phyloP scores from a whole-genome alignment of 208 protist species.

The Wallacemonas sp. region DNA sequence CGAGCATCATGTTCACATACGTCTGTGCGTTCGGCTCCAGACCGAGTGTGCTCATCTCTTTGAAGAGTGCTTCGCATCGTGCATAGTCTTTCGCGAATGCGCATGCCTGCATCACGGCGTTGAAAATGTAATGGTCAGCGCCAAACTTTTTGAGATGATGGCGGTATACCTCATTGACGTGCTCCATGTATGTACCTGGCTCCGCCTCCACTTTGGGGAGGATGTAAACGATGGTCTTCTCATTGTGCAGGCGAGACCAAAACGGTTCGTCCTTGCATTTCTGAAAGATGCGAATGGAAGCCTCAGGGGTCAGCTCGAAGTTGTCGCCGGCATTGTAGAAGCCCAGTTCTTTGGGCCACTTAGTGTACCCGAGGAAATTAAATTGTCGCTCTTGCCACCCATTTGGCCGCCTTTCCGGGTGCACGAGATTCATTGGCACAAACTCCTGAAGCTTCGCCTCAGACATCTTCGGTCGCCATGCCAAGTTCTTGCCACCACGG shows the following conservation, averaged over 20 bases:
- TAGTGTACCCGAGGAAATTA: slow-evolving; percentile 78
- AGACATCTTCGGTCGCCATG: slow-evolving; percentile 84
- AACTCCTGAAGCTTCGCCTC: slow-evolving; percentile 64
- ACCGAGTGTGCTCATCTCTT: slow-evolving; percentile 69
- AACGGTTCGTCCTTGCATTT: slow-evolving; percentile 69
- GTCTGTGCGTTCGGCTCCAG: slow-evolving; percentile 87
- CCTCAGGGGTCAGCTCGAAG: slow-evolving; percentile 88
- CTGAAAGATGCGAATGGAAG: slow-evolving; percentile 69
- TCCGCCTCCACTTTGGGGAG: slow-evolving; percentile 81
- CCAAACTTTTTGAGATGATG: slow-evolving; percentile 89
- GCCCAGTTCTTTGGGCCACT: slow-evolving; percentile 88
- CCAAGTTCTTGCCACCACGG: slow-evolving; percentile 88
- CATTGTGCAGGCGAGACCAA: slow-evolving; percentile 82
- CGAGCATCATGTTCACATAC: slow-evolving; percentile 93
- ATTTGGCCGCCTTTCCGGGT: slow-evolving; percentile 83
- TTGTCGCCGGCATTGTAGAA: slow-evolving; percentile 93
- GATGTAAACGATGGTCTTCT: slow-evolving; percentile 77
- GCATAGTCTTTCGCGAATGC: slow-evolving; percentile 80
- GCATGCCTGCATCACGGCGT: slow-evolving; percentile 88
- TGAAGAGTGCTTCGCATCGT: slow-evolving; percentile 64
- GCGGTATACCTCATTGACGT: slow-evolving; percentile 74
- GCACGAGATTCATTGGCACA: slow-evolving; percentile 81
- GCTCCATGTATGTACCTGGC: slow-evolving; percentile 60
- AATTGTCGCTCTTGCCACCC: slow-evolving; percentile 88
- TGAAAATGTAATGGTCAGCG: slow-evolving; percentile 91